These are phyloP conservation scores for Russula griseocarnosa DNA, from an alignment of 768 basidiomycete genomes.

Conservation along the genomic window DNA sequence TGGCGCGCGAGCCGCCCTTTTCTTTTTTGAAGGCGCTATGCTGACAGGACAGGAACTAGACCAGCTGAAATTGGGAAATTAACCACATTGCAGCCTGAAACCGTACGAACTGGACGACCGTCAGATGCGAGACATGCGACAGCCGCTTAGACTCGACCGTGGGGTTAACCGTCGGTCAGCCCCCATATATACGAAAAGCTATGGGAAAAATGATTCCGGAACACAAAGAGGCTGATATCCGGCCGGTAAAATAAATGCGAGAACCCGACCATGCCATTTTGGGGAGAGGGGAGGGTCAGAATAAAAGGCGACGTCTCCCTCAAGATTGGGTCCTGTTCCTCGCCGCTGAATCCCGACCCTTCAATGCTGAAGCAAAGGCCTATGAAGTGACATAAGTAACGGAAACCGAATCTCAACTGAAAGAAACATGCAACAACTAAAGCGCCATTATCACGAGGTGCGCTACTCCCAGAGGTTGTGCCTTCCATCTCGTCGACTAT, in stretches of 20 bases:
- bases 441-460: background rate
- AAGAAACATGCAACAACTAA: conserved; percentile 16
- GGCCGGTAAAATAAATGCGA: conserved; percentile 6
- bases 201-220: conserved; percentile 2
- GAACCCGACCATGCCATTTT: background rate
- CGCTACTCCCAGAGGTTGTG: background rate
- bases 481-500: conserved; percentile 18
- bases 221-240: conserved; percentile 10
- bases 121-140: conserved; percentile 6
- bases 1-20: background rate
- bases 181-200: conserved; percentile 1
- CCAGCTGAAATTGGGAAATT: conserved; percentile 14
- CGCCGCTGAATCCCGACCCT: background rate
- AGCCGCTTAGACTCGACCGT: conserved; percentile 3
- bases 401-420: background rate
- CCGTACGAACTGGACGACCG: background rate
- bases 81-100: conserved; percentile 15
- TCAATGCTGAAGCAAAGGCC: conserved; percentile 17
- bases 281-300: background rate
- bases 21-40: conserved; percentile 5
- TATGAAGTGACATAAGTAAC: conserved; percentile 9
- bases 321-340: background rate
- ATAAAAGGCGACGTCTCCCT: background rate
- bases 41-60: conserved; percentile 15
- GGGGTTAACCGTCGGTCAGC: conserved; percentile 6